These are phyloP conservation scores for Chenopodium album DNA, from an alignment of 148 eudicot genomes.

Conservation along the genomic window DNA sequence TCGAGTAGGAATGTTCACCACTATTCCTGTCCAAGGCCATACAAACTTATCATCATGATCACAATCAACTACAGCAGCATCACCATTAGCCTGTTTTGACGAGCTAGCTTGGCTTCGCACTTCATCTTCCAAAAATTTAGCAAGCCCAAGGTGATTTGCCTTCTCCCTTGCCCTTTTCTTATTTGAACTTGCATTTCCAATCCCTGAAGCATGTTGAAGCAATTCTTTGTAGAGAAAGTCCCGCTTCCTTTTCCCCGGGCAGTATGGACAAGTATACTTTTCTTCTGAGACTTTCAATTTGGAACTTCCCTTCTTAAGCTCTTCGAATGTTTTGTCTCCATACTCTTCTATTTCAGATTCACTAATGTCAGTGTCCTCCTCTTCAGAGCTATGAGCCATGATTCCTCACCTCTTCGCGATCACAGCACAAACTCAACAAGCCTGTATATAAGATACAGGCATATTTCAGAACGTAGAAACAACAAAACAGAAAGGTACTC, in stretches of 20 bases:
- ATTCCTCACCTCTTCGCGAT: not conserved
- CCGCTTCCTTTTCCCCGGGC: constrained; percentile 69
- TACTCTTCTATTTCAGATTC: constrained; percentile 82
- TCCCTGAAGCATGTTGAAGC: constrained; percentile 78
- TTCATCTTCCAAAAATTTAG: constrained; percentile 62
- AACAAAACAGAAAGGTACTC: not conserved
- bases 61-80: constrained; percentile 41
- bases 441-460: not conserved
- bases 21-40: constrained; percentile 95
- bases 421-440: not conserved
- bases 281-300: constrained; percentile 56
- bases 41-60: constrained; percentile 84
- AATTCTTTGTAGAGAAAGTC: constrained; percentile 68
- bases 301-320: constrained; percentile 57
- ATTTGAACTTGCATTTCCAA: constrained; percentile 63
- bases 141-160: constrained; percentile 79
- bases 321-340: constrained; percentile 55
- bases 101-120: constrained; percentile 47
- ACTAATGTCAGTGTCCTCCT: constrained; percentile 73
- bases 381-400: constrained; percentile 63
- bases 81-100: constrained; percentile 38
- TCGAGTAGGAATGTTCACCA: constrained; percentile 69
- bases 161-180: constrained; percentile 81
- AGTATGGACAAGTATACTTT: constrained; percentile 73
- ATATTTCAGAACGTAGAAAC: not conserved